Evolutionary conservation across 1,139 yeast genomes (phyloP), one percentile per base, ranked within the genome.

Genomic region (Sugiyamaella pinicola): DNA sequence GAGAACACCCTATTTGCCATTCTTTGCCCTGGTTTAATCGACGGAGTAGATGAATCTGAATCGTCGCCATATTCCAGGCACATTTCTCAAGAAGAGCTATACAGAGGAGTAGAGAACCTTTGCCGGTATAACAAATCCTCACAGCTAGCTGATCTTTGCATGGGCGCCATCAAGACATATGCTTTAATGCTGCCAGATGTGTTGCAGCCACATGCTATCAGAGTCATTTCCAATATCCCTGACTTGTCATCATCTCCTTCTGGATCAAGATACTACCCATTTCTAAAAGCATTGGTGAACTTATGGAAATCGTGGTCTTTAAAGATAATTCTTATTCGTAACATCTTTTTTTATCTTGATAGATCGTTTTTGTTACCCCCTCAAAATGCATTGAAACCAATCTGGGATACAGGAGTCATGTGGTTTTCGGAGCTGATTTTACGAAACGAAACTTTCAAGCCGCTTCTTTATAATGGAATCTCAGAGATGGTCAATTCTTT

Each of bases 71-170:
- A 41, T 8, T 52, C 53, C 12, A 50, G 49, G 4, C 52, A 48
- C 6, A 54, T 54, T 22, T 61, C 68, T 7, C 59, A 63, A 21
- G 70, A 72, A 44, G 65, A 65, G 40, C 62, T 73, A 9, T 73
- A 73, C 58, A 64, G 68, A 35, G 66, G 65, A 17, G 76, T 71
- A 12, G 76, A 72, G 62, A 66, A 67, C 48, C 59, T 73, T 0
- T 71, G 74, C 43, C 61, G 74, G 9, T 69, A 67, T 44, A 68
- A 60, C 41, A 61, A 60, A 40, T 68, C 66, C 7, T 55, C 63
- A 1, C 50, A 46, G n/a, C 53, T 72, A 8, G 58, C 72, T 10
- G 39, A 40, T 4, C 15, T 51, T 17, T 51, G 54, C 29, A 9
- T 37, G 24, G 31, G 33, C 9, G 37, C 43, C 8, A 37, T 51